Base-by-base conservation (phyloP, 2,329 filamentous ascomycete genomes). In the Phoma sp. region DNA sequence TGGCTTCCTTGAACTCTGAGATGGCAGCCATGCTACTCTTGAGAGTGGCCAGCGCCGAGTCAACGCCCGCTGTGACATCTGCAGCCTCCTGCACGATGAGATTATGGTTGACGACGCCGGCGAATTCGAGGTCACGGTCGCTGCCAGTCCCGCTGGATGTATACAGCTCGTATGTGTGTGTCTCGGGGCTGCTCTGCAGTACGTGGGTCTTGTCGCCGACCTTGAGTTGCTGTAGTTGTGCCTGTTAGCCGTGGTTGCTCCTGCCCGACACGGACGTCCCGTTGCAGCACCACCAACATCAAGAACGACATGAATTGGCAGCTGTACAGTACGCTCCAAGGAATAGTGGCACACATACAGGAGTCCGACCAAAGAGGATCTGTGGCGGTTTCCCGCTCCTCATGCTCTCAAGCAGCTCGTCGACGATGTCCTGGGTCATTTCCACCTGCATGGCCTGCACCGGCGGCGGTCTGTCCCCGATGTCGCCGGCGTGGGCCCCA, bases 1-100 rank as follows among this genome's bases (percentile, higher is more conserved):
- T 85, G 33, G 83, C 83, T 70, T 86, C 80, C 72, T 86, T 86
- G 60, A 84, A 80, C 65, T 85, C 78, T 65, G 85, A 78, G 46
- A 84, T 80, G 22, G 82, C 81, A 56, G 80, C 85, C 69, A 88
- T 77, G 64, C 79, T 86, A 68, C 79, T 83, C 70, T 86, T 81
- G 48, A 88, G 76, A 35, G 79, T 80, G 47, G 83, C 83, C 70
- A 87, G 71, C 25, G 85, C 85, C 55, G 82, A 80, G 69, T 88
- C 85, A 35, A 80, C 80, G 57, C 81, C 82, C 25, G 81, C 80
- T 38, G 80, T 83, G 32, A 78, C 81, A 67, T 82, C 77, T 68
- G 82, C 78, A 35, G 80, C 80, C 71, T 82, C 81, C 64, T 82
- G 78, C 32, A 85, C 79, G 5, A 70, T 78, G 32, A 86, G 77